Evolutionary conservation across 768 basidiomycete genomes (phyloP).

Genomic region (Chlorophyllum brunneum): DNA sequence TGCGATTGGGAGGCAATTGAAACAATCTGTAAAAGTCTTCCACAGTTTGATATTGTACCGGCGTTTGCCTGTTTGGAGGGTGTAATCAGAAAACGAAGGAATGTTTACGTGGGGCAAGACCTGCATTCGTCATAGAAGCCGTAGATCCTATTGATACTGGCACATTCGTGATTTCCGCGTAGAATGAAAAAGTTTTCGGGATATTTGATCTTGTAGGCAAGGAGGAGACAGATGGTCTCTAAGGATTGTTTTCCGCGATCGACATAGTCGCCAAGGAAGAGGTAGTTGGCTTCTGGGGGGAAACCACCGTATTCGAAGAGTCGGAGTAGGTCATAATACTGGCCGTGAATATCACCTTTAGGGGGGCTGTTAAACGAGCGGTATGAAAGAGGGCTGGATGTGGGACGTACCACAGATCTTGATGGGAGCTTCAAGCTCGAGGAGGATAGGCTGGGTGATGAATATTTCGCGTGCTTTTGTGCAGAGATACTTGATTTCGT

Average conservation of each 20-base stretch:
- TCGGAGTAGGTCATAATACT: conserved; percentile 97
- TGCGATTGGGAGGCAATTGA: conserved; percentile 98
- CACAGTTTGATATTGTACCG: conserved; percentile 99
- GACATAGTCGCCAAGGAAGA: conserved; percentile 99
- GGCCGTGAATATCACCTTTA: conserved; percentile 96
- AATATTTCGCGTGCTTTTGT: conserved; percentile 99
- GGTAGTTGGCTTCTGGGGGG: conserved; percentile 99
- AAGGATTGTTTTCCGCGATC: conserved; percentile 98
- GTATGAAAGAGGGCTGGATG: neutral
- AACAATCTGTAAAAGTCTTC: conserved; percentile 99
- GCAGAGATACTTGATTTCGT: conserved; percentile 99
- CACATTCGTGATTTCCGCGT: conserved; percentile 98
- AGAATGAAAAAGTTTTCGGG: conserved; percentile 99
- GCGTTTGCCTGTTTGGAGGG: conserved; percentile 76
- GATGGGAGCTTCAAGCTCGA: conserved; percentile 98
- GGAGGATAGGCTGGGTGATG: conserved; percentile 96
- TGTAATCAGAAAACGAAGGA: neutral
- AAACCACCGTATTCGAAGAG: conserved; percentile 99
- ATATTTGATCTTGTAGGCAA: conserved; percentile 99
- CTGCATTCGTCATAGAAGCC: conserved; percentile 99
- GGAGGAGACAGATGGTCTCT: conserved; percentile 98
- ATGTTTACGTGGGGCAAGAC: conserved; percentile 27
- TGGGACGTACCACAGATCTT: conserved; percentile 92
- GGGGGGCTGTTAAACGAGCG: conserved; percentile 14
- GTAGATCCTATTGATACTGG: conserved; percentile 99